Evolutionary conservation across 2,329 filamentous ascomycete genomes (phyloP).

Genomic region (Stemphylium vesicarium): DNA sequence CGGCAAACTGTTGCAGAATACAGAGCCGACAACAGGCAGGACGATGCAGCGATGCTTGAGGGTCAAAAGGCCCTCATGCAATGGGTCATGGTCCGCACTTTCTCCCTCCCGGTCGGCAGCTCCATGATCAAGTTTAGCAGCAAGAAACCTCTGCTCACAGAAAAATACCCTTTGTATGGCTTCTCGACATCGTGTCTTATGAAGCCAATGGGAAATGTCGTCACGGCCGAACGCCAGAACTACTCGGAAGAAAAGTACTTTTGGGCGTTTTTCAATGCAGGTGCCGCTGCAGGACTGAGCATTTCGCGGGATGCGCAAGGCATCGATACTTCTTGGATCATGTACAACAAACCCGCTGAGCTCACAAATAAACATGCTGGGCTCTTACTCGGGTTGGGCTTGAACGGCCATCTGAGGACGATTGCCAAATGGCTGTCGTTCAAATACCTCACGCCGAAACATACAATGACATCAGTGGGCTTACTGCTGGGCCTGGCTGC

Average conservation of each 20-base stretch:
- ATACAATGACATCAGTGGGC: slow-evolving; percentile 98
- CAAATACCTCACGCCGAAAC: slow-evolving; percentile 98
- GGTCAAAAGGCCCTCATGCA: slow-evolving; percentile 91
- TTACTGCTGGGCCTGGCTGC: slow-evolving; percentile 90
- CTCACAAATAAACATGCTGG: slow-evolving; percentile 96
- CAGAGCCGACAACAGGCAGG: slow-evolving; percentile 75
- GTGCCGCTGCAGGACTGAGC: slow-evolving; percentile 88
- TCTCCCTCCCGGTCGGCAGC: slow-evolving; percentile 86
- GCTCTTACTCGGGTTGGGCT: slow-evolving; percentile 84
- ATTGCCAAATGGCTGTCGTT: slow-evolving; percentile 98
- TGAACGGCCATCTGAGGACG: slow-evolving; percentile 93
- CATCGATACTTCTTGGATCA: slow-evolving; percentile 98
- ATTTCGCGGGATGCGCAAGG: slow-evolving; percentile 89
- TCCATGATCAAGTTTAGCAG: slow-evolving; percentile 88
- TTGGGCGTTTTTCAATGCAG: slow-evolving; percentile 98
- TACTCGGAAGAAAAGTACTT: slow-evolving; percentile 97
- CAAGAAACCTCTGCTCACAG: slow-evolving; percentile 85
- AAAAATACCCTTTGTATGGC: slow-evolving; percentile 86
- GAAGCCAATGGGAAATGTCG: slow-evolving; percentile 87
- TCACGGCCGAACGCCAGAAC: slow-evolving; percentile 85
- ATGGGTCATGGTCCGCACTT: slow-evolving; percentile 81
- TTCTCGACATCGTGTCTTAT: slow-evolving; percentile 93
- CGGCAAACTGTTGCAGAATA: slow-evolving; percentile 81
- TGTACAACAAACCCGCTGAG: slow-evolving; percentile 95
- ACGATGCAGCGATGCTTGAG: slow-evolving; percentile 86